phyloP scores from a whole-genome alignment of 1,284 basidiomycete species.

The Trichosporon sp. region DNA sequence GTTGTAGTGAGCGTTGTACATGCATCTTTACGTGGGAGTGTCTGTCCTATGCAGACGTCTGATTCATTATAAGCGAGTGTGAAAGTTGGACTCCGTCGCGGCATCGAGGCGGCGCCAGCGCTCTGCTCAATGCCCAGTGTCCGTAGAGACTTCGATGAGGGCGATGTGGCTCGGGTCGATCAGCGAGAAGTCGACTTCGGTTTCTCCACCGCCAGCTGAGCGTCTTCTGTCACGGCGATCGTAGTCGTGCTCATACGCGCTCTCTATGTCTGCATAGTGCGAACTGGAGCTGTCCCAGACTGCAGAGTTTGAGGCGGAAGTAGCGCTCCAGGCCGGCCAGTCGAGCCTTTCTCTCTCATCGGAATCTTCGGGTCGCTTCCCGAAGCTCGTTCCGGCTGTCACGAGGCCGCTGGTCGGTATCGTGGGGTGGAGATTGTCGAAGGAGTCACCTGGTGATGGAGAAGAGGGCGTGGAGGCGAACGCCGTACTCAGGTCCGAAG shows the following conservation, averaged over 20 bases:
- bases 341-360: background rate
- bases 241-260: background rate
- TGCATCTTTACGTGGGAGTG: background rate
- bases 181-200: background rate
- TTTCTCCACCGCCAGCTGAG: background rate
- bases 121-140: background rate
- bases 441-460: background rate
- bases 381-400: too few species aligned
- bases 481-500: background rate
- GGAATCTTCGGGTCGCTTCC: background rate
- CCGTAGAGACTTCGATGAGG: background rate
- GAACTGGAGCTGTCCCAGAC: background rate
- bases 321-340: background rate
- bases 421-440: background rate
- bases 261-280: background rate
- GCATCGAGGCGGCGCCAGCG: too few species aligned
- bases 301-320: background rate
- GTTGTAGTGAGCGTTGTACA: background rate
- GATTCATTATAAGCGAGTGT: too few species aligned
- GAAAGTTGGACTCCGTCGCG: too few species aligned
- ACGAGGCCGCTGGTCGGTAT: too few species aligned
- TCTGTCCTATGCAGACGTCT: too few species aligned
- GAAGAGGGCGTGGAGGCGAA: background rate
- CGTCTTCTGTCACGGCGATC: too few species aligned
- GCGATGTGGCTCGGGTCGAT: background rate